Conservation (phyloP, 805 yeast genomes). For the Debaryomyces tyrocola region DNA sequence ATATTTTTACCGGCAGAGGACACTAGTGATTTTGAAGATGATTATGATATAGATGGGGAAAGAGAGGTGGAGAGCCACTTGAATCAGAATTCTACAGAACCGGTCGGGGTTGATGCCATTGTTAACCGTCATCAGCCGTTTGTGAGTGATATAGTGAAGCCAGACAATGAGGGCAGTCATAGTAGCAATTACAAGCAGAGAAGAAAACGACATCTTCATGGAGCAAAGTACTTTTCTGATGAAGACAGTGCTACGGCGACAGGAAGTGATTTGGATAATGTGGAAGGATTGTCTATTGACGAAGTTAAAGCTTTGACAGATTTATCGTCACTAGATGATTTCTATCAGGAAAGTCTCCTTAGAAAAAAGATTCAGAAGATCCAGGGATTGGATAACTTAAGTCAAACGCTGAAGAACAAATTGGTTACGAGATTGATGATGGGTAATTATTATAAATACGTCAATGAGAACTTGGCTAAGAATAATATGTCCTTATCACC, state of each 20-base stretch:
- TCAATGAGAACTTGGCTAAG: constrained; percentile 29
- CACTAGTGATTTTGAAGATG: constrained; percentile 23
- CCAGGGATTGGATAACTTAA: constrained; percentile 34
- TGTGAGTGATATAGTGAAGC: constrained; percentile 52
- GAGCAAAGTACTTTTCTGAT: constrained; percentile 13
- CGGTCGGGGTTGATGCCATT: constrained; percentile 53
- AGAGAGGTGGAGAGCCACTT: not conserved
- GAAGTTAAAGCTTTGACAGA: constrained; percentile 38
- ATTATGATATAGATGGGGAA: constrained; percentile 7
- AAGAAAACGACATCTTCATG: constrained; percentile 8
- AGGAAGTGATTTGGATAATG: constrained; percentile 26
- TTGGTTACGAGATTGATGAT: constrained; percentile 67
- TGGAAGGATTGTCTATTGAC: constrained; percentile 37
- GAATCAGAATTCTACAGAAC: constrained; percentile 39
- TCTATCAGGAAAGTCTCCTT: constrained; percentile 37
- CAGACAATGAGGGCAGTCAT: constrained; percentile 27
- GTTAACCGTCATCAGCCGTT: constrained; percentile 49
- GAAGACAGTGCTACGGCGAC: constrained; percentile 9
- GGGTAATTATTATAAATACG: constrained; percentile 58
- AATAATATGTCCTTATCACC: constrained; percentile 10
- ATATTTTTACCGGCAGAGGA: constrained; percentile 54
- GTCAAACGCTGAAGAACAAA: constrained; percentile 45
- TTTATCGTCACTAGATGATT: constrained; percentile 35
- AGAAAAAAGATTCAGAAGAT: constrained; percentile 52
- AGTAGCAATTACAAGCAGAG: constrained; percentile 8